Evolutionary conservation across 441 rosid genomes (phyloP), one percentile per base, ranked within the genome.

Genomic region (Breynia disticha): DNA sequence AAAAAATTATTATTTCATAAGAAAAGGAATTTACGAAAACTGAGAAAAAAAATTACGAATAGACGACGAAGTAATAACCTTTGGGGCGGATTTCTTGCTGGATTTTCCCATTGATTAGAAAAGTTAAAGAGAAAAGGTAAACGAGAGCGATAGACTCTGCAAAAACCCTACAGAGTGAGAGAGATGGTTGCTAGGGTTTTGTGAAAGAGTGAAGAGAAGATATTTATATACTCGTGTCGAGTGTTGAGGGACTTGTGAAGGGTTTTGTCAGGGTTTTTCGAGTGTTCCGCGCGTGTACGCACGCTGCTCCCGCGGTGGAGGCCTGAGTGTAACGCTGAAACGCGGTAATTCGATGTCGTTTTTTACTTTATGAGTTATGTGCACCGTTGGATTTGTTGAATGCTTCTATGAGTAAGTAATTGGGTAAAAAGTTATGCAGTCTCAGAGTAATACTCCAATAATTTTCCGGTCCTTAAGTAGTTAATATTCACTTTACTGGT

Each of bases 61-160:
- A 13, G 41, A 50, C 52, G 39, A 43, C 49, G 41, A n/a, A 24
- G 19, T 17, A 63, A 88, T n/a, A n/a, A n/a, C 96, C 48, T 79
- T 78, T 57, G 80, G 1, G 48, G 79, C 65, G 37, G 95, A 80
- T 63, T 89, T 87, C 79, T 83, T 87, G 78, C 78, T 72, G 17
- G 82, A 55, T 67, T 78, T 88, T 35, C 76, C 97, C 97, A 88
- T 88, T 19, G 41, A 22, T 49, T 22, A 13, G 15, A 50, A 15
- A 19, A 21, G 32, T 46, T n/a, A 21, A 17, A 16, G 43, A 9
- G 17, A 14, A 35, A 38, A 15, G 16, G 20, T 41, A 0, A 6
- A 16, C 15, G n/a, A 50, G 39, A 10, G 11, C 16, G 28, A 37
- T 6, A 13, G 14, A 52, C 24, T 48, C 28, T 41, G 11, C 67